Conservation (phyloP, 2,329 filamentous ascomycete species). For the Calonectria pauciramosa region DNA sequence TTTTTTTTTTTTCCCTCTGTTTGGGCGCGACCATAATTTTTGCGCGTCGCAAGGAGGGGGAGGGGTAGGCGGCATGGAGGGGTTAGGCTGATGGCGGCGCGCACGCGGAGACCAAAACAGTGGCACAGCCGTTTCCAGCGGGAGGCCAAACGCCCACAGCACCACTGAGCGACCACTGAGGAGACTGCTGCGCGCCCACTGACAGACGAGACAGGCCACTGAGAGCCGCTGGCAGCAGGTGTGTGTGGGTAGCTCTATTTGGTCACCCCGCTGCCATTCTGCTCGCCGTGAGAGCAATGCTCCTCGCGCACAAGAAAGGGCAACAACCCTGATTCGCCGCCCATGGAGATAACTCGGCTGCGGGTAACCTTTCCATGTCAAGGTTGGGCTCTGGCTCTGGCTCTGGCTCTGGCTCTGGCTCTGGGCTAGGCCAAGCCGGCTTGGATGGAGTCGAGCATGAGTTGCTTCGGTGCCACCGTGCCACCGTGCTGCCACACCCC, state of each 20-base stretch:
- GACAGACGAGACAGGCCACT: not conserved
- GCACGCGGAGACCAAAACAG: not conserved
- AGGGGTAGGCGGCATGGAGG: constrained; percentile 20
- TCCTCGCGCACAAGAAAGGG: constrained; percentile 41
- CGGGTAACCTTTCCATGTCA: constrained; percentile 24
- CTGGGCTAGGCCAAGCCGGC: constrained; percentile 7
- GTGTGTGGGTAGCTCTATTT: constrained; percentile 9
- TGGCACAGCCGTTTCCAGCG: constrained; percentile 1
- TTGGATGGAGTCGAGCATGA: constrained; percentile 2
- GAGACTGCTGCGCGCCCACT: not conserved
- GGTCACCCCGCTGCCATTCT: not conserved
- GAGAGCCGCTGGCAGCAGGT: not conserved
- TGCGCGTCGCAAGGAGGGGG: not conserved
- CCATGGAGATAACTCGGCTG: constrained; percentile 31
- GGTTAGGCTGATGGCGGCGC: constrained; percentile 16
- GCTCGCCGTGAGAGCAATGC: constrained; percentile 2
- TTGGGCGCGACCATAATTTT: constrained; percentile 8
- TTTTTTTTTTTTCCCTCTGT: constrained; percentile 5
- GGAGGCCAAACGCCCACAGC: constrained; percentile 1
- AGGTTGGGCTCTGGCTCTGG: constrained; percentile 14
- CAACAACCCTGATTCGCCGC: constrained; percentile 45
- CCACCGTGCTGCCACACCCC: constrained; percentile 1
- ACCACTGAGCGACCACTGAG: not conserved
- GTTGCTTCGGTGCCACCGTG: constrained; percentile 5
- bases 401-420: not conserved